Evolutionary conservation across 352 stramenopile species (phyloP).

Genomic region (Phytophthora rubi): DNA sequence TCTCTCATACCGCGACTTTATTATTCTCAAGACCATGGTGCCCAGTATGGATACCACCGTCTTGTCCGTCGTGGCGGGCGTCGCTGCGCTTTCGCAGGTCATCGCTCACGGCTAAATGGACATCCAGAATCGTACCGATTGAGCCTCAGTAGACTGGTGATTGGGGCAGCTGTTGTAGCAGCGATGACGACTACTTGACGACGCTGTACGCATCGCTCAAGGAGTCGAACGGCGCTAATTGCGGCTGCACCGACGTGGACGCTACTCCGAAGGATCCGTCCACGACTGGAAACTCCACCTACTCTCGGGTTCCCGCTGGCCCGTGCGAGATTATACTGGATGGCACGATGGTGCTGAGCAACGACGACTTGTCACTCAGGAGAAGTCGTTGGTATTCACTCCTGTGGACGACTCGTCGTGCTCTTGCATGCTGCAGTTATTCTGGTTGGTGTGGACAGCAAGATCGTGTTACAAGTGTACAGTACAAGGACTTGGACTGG

Average conservation of each 20-base stretch:
- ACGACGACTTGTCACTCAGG: slow-evolving; percentile 33
- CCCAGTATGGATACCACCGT: slow-evolving; percentile 14
- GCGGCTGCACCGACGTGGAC: slow-evolving; percentile 35
- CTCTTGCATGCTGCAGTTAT: slow-evolving; percentile 41
- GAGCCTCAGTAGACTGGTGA: slow-evolving; percentile 31
- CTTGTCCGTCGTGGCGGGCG: slow-evolving; percentile 21
- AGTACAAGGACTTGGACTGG: not conserved
- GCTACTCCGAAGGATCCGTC: slow-evolving; percentile 30
- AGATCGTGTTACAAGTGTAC: slow-evolving; percentile 39
- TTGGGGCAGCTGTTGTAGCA: slow-evolving; percentile 33
- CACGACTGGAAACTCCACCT: slow-evolving; percentile 25
- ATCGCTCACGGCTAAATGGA: slow-evolving; percentile 45
- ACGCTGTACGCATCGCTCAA: slow-evolving; percentile 28
- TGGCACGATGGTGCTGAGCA: slow-evolving; percentile 28
- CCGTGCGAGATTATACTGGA: slow-evolving; percentile 38
- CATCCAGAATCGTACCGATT: slow-evolving; percentile 43
- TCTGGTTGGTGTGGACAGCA: slow-evolving; percentile 32
- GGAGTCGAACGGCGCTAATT: slow-evolving; percentile 25
- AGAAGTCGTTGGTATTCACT: slow-evolving; percentile 31
- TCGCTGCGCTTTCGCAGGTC: slow-evolving; percentile 12
- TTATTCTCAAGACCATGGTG: slow-evolving; percentile 21
- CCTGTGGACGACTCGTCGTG: slow-evolving; percentile 42
- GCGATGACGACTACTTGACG: slow-evolving; percentile 24
- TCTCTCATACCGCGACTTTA: not conserved
- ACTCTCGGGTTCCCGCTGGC: slow-evolving; percentile 27